phyloP scores from a whole-genome alignment of 169 alveolate species.

The Eimeria maxima region DNA sequence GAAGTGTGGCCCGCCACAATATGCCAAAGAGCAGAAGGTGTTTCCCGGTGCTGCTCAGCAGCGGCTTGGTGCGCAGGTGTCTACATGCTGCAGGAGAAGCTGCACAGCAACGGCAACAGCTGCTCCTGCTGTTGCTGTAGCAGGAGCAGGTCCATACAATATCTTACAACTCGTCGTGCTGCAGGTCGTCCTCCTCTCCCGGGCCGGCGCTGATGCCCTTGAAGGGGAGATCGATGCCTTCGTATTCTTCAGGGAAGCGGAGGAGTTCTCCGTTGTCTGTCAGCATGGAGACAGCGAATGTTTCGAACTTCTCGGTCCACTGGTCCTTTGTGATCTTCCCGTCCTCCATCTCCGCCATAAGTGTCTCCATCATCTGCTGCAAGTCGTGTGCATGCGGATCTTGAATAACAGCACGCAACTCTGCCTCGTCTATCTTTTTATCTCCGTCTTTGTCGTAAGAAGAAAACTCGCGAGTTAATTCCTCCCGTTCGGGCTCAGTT shows the following conservation, averaged over 20 bases:
- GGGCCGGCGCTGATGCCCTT: constrained; percentile 10
- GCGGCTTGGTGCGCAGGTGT: not conserved
- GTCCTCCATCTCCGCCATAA: constrained; percentile 61
- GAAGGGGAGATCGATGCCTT: constrained; percentile 70
- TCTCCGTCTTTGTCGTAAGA: constrained; percentile 63
- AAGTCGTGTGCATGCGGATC: constrained; percentile 79
- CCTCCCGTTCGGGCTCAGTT: constrained; percentile 50
- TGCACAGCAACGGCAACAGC: not conserved
- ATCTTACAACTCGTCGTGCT: constrained; percentile 62
- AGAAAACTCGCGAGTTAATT: constrained; percentile 52
- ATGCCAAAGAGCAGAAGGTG: not conserved
- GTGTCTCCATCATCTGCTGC: constrained; percentile 53
- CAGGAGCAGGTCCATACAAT: not conserved
- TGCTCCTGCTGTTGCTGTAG: not conserved
- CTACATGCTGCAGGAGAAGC: not conserved
- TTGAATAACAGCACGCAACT: constrained; percentile 55
- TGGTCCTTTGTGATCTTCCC: constrained; percentile 49
- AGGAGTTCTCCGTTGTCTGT: constrained; percentile 77
- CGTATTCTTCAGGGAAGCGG: constrained; percentile 80
- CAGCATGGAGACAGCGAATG: constrained; percentile 74
- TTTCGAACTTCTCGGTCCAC: constrained; percentile 64
- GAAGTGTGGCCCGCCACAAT: not conserved
- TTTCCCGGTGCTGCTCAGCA: not conserved
- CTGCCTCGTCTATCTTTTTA: constrained; percentile 56
- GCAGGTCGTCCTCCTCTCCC: constrained; percentile 13